Conservation (phyloP, 306 rosid species). For the Cicer pinnatifidum region DNA sequence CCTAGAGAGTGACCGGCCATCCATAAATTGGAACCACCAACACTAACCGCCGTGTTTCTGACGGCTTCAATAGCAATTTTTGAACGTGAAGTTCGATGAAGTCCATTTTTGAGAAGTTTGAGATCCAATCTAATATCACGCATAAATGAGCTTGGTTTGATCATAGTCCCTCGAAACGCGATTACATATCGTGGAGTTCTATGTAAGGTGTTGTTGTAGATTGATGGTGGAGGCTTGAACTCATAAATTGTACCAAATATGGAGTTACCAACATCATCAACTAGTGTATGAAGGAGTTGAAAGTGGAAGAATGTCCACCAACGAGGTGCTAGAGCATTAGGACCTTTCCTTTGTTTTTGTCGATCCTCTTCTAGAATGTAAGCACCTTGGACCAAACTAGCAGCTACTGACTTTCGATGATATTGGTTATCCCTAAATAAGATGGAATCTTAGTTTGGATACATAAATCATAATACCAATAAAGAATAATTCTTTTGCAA, state of each 20-base stretch:
- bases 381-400: slow-evolving; percentile 92
- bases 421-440: slow-evolving; percentile 65
- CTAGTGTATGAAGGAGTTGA: slow-evolving; percentile 61
- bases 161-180: slow-evolving; percentile 86
- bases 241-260: slow-evolving; percentile 85
- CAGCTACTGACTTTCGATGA: slow-evolving; percentile 81
- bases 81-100: slow-evolving; percentile 77
- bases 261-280: slow-evolving; percentile 81
- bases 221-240: slow-evolving; percentile 65
- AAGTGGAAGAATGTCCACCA: slow-evolving; percentile 93
- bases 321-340: slow-evolving; percentile 72
- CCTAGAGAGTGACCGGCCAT: slow-evolving; percentile 93
- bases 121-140: slow-evolving; percentile 77
- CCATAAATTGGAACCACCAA: slow-evolving; percentile 77
- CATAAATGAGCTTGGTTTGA: slow-evolving; percentile 57
- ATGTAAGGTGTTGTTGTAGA: slow-evolving; percentile 48
- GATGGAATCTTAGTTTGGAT: slow-evolving; percentile 6
- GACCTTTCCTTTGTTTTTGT: slow-evolving; percentile 65
- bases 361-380: slow-evolving; percentile 79
- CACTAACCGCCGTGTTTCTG: slow-evolving; percentile 67
- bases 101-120: slow-evolving; percentile 63
- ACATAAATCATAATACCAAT: slow-evolving; percentile 26
- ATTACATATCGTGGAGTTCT: slow-evolving; percentile 72
- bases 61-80: slow-evolving; percentile 79
- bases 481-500: neutral